Percentiles rank a stretch among this genome's conserved stretches.
Conservation (phyloP, 2,329 filamentous ascomycete species). For the Aspergillus chevalieri region DNA sequence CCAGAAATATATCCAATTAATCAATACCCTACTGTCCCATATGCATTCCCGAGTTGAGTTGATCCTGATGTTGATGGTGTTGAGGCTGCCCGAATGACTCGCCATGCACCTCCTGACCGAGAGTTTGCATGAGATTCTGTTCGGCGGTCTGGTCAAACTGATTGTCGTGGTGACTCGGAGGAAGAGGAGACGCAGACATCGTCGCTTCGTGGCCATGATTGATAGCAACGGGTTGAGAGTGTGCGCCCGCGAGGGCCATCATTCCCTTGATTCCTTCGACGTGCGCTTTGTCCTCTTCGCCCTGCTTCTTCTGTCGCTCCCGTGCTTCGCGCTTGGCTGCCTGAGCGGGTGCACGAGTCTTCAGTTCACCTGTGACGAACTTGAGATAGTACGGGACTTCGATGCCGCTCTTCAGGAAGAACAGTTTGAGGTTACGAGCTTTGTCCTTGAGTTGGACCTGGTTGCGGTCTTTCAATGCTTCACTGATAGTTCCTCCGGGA, state of each 20-base stretch:
- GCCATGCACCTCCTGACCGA: slow-evolving; percentile 37
- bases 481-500: slow-evolving; percentile 68
- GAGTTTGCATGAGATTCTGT: slow-evolving; percentile 40
- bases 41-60: slow-evolving; percentile 33
- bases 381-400: slow-evolving; percentile 85
- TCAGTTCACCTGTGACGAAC: slow-evolving; percentile 82
- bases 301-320: slow-evolving; percentile 41
- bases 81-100: slow-evolving; percentile 29
- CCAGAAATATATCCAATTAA: not conserved
- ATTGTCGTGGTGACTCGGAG: slow-evolving; percentile 25
- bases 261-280: slow-evolving; percentile 44
- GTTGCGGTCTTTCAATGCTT: slow-evolving; percentile 79
- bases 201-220: slow-evolving; percentile 18
- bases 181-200: slow-evolving; percentile 35
- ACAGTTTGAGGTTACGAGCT: slow-evolving; percentile 80
- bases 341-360: slow-evolving; percentile 69
- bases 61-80: slow-evolving; percentile 26
- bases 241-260: slow-evolving; percentile 42
- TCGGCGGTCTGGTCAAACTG: slow-evolving; percentile 37
- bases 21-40: slow-evolving; percentile 19
- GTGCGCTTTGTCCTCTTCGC: slow-evolving; percentile 43
- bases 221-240: slow-evolving; percentile 26
- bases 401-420: slow-evolving; percentile 84
- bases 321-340: slow-evolving; percentile 45
- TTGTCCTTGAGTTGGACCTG: slow-evolving; percentile 93